Evolutionary conservation across 78 protist genomes (phyloP).

Genomic region (Ministeria vibrans): DNA sequence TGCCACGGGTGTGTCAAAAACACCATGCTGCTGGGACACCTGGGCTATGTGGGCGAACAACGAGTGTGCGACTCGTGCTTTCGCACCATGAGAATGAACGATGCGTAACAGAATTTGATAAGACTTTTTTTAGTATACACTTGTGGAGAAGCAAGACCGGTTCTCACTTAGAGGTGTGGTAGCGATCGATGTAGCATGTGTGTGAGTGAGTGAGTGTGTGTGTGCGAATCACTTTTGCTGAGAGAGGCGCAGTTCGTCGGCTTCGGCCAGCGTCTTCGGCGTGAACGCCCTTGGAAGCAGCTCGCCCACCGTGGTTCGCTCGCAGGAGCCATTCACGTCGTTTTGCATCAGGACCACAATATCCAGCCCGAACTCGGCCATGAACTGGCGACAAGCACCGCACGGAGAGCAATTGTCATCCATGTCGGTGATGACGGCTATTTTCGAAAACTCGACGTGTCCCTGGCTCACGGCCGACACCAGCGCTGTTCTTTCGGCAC

Average conservation of each 20-base stretch:
- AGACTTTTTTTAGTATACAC: too few species aligned
- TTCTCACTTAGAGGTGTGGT: too few species aligned
- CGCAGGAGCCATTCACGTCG: conserved; percentile 8
- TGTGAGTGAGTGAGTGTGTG: too few species aligned
- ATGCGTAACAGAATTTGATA: too few species aligned
- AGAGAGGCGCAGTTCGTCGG: too few species aligned
- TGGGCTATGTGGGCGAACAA: neutral
- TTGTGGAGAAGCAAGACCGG: too few species aligned
- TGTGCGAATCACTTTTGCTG: too few species aligned
- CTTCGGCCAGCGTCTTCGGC: conserved; percentile 1
- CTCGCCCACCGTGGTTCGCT: neutral
- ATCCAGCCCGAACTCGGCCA: conserved; percentile 44
- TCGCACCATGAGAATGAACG: too few species aligned
- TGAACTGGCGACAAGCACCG: conserved; percentile 78
- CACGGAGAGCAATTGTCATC: conserved; percentile 61
- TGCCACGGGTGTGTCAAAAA: conserved; percentile 7
- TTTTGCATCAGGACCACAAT: neutral
- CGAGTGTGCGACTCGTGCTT: neutral
- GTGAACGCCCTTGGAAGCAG: conserved; percentile 11
- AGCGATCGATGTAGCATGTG: too few species aligned
- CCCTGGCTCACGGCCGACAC: conserved; percentile 70
- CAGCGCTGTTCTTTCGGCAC: conserved; percentile 81
- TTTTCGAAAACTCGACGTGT: conserved; percentile 30
- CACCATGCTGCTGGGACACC: neutral
- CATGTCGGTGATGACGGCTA: conserved; percentile 40